These are phyloP conservation scores for Chamaecrista fasciculata DNA, from an alignment of 306 rosid species.

Conservation along the genomic window DNA sequence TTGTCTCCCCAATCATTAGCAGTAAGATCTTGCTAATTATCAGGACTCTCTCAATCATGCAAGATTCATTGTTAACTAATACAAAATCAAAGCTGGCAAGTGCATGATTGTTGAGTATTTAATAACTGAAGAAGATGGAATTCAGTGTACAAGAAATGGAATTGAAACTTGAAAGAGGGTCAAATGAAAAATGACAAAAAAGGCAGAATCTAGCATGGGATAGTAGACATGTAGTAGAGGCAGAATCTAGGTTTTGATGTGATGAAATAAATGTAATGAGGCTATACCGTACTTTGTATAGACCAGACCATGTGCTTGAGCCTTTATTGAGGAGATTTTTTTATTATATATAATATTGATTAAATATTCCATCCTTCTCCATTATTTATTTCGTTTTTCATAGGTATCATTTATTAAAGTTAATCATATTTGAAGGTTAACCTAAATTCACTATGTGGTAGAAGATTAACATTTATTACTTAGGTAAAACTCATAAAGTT, in stretches of 20 bases:
- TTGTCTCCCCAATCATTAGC: slow-evolving; percentile 35
- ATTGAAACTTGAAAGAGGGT: too few species aligned
- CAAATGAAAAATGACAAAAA: slow-evolving; percentile 22
- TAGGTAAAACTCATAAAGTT: too few species aligned
- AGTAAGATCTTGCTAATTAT: slow-evolving; percentile 5
- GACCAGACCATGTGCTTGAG: slow-evolving; percentile 25
- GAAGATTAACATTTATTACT: too few species aligned
- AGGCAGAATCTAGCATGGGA: slow-evolving; percentile 32
- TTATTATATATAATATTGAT: too few species aligned
- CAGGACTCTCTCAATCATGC: slow-evolving; percentile 11
- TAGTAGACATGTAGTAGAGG: too few species aligned
- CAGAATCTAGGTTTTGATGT: slow-evolving; percentile 31
- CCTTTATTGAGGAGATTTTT: not conserved
- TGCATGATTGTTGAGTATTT: slow-evolving; percentile 31
- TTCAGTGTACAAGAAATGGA: not conserved
- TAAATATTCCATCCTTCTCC: too few species aligned
- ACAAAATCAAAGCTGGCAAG: slow-evolving; percentile 29
- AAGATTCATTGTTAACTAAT: not conserved
- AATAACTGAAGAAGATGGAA: not conserved
- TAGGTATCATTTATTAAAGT: too few species aligned
- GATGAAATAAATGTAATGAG: not conserved
- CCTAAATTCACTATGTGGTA: too few species aligned
- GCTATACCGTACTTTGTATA: not conserved
- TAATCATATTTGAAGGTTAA: too few species aligned
- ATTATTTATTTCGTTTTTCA: too few species aligned